Conservation (phyloP, 192 early-diverging fungal genomes). For the Coemansia interrupta region DNA sequence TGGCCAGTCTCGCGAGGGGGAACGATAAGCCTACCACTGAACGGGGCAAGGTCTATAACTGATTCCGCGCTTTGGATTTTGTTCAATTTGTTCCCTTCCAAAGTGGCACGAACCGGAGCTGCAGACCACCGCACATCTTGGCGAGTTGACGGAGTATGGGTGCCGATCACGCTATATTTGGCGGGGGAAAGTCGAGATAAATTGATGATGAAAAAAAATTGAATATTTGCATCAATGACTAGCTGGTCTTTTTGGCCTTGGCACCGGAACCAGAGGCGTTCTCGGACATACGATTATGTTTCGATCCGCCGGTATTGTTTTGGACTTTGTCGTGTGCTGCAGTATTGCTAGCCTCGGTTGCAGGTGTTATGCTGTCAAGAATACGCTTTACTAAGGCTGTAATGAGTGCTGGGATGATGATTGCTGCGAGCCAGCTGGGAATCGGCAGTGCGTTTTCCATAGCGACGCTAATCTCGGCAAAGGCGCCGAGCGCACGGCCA, state of each 20-base stretch:
- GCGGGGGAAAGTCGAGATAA: too few relatives aligned
- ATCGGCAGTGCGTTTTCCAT: slow-evolving; percentile 31
- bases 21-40: slow-evolving; percentile 42
- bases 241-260: too few relatives aligned
- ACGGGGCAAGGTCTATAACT: slow-evolving; percentile 27
- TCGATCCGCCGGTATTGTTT: too few relatives aligned
- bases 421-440: slow-evolving; percentile 46
- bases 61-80: slow-evolving; percentile 46
- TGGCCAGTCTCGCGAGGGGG: slow-evolving; percentile 53
- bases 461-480: slow-evolving; percentile 33
- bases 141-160: neutral
- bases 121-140: neutral
- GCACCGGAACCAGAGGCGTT: too few relatives aligned
- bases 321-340: too few relatives aligned
- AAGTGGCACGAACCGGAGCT: neutral
- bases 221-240: too few relatives aligned
- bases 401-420: slow-evolving; percentile 36
- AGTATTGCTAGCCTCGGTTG: too few relatives aligned
- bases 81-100: slow-evolving; percentile 20
- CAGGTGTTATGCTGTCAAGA: slow-evolving; percentile 22
- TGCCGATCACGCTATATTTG: neutral
- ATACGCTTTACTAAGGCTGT: slow-evolving; percentile 36
- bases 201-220: too few relatives aligned
- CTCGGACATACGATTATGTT: too few relatives aligned
- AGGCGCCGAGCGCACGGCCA: slow-evolving; percentile 19